Evolutionary conservation across 192 early-diverging fungal genomes (phyloP).

Genomic region (Backusella australiensis): DNA sequence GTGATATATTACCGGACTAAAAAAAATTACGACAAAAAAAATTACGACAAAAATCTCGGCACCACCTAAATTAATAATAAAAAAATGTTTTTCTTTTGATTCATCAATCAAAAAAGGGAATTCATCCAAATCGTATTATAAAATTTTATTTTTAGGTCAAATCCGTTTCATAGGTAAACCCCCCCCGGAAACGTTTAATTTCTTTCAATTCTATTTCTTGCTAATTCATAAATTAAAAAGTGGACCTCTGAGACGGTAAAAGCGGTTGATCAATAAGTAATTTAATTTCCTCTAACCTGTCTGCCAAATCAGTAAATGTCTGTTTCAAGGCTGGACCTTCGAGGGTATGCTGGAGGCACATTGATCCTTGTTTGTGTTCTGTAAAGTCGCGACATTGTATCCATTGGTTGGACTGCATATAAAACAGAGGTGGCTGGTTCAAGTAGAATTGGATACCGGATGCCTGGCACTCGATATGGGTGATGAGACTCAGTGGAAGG

Average conservation of each 20-base stretch:
- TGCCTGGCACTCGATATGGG: conserved; percentile 40
- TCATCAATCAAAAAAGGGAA: not conserved
- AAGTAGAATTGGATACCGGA: conserved; percentile 47
- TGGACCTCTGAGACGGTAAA: not conserved
- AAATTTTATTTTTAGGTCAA: not conserved
- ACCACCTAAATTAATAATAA: no score
- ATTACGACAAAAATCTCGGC: no score
- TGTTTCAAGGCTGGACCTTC: conserved; percentile 29
- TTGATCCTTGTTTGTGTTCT: conserved; percentile 55
- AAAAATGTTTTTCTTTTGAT: not conserved
- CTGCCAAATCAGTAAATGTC: not conserved
- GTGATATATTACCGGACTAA: no score
- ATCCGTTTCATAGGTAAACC: not conserved
- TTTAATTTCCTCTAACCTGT: not conserved
- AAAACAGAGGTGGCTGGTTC: conserved; percentile 50
- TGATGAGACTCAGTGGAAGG: conserved; percentile 46
- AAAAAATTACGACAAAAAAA: no score
- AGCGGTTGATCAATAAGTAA: not conserved
- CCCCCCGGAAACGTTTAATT: not conserved
- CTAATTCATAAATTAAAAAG: not conserved
- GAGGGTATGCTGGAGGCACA: conserved; percentile 46
- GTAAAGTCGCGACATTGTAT: conserved; percentile 63
- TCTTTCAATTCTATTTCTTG: not conserved
- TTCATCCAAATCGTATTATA: not conserved
- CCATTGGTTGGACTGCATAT: conserved; percentile 50